Percentiles rank a stretch among this genome's conserved stretches.
Evolutionary conservation across 176 grass and related monocot species (phyloP).

Genomic region (Musa acuminata): DNA sequence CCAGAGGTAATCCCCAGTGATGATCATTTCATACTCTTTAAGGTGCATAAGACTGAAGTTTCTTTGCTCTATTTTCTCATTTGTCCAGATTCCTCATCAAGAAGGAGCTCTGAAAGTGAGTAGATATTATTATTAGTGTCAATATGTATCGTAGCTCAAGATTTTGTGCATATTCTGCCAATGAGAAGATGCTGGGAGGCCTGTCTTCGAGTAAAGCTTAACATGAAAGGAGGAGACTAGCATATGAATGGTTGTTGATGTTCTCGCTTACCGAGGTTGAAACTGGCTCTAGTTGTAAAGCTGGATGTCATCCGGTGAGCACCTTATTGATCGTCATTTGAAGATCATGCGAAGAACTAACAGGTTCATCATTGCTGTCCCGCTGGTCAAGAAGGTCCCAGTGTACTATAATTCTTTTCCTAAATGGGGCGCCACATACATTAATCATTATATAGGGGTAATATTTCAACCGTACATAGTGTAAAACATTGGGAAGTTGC

Average conservation of each 20-base stretch:
- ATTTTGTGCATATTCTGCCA: neutral
- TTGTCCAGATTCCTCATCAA: conserved; percentile 25
- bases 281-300: neutral
- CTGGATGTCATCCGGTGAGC: neutral
- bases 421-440: too few relatives aligned
- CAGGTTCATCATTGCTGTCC: neutral
- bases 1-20: conserved; percentile 31
- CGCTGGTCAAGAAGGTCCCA: conserved; percentile 14
- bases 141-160: conserved; percentile 3
- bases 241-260: neutral
- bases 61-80: conserved; percentile 11
- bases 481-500: neutral
- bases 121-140: neutral
- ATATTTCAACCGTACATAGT: neutral
- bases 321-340: neutral
- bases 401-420: conserved; percentile 14
- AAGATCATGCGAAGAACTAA: conserved; percentile 22
- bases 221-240: neutral
- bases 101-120: conserved; percentile 15
- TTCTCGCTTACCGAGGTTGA: neutral
- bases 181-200: neutral
- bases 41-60: conserved; percentile 1
- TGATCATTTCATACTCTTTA: conserved; percentile 5
- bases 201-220: neutral
- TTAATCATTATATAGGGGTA: conserved; percentile 20